phyloP scores from a whole-genome alignment of 1,139 yeast species.

The Petasospora fabianii region DNA sequence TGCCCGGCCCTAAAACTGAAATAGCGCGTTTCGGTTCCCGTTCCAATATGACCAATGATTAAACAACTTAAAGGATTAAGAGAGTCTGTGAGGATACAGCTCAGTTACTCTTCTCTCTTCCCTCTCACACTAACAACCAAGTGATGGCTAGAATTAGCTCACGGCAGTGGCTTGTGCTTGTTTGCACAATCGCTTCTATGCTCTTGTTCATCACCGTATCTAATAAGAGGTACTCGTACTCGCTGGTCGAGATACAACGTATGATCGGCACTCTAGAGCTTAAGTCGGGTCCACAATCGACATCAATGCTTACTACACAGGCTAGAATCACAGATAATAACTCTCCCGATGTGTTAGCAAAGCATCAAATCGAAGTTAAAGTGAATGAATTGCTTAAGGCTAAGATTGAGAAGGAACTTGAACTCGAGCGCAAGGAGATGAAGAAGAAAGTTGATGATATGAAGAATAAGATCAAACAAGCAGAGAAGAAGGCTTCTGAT shows the following conservation, averaged over 20 bases:
- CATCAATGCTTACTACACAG: constrained; percentile 3
- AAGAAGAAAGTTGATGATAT: constrained; percentile 10
- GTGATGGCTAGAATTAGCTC: constrained; percentile 8
- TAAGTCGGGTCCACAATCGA: neutral
- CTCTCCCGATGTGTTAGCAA: constrained; percentile 17
- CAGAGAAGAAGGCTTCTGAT: constrained; percentile 10
- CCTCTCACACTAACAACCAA: neutral
- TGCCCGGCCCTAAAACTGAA: no score
- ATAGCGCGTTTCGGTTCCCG: no score
- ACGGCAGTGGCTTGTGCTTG: constrained; percentile 13
- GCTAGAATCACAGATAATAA: constrained; percentile 18
- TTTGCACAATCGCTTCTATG: constrained; percentile 7
- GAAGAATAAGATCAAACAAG: constrained; percentile 7
- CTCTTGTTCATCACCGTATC: constrained; percentile 5
- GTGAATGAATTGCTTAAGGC: constrained; percentile 23
- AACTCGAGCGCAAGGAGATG: constrained; percentile 14
- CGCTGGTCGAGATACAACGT: constrained; percentile 11
- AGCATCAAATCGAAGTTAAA: constrained; percentile 21
- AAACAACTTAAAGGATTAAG: no score
- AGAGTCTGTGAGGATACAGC: no score
- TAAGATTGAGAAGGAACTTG: constrained; percentile 18
- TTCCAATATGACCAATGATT: no score
- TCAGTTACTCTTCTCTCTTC: neutral
- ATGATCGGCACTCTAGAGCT: constrained; percentile 10
- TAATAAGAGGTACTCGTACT: constrained; percentile 9